Percentiles rank a stretch among this genome's conserved stretches.
Conservation (phyloP, 768 basidiomycete genomes). For the Podaxis mareebaensis region DNA sequence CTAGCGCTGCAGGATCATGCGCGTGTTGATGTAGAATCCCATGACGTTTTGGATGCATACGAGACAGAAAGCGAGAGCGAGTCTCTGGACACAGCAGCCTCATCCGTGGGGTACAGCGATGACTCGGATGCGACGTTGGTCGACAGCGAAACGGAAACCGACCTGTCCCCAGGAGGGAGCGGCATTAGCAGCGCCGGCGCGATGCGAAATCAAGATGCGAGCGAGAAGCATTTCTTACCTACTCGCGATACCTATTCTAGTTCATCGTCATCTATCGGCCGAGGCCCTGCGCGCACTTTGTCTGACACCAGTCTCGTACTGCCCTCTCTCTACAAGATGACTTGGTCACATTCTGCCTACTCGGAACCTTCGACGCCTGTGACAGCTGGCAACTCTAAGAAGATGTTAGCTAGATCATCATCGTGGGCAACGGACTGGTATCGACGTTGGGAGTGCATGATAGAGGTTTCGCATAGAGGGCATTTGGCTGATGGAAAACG, state of each 20-base stretch:
- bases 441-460: slow-evolving; percentile 53
- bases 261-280: slow-evolving; percentile 1
- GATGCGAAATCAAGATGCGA: neutral
- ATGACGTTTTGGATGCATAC: slow-evolving; percentile 6
- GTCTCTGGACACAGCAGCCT: slow-evolving; percentile 29
- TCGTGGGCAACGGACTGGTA: slow-evolving; percentile 53
- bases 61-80: slow-evolving; percentile 28
- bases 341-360: slow-evolving; percentile 9
- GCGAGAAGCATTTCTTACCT: neutral
- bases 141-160: slow-evolving; percentile 45
- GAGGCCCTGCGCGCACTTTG: neutral
- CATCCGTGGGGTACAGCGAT: slow-evolving; percentile 39
- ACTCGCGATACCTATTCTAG: neutral
- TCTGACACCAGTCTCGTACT: slow-evolving; percentile 1
- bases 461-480: slow-evolving; percentile 40
- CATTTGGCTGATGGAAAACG: slow-evolving; percentile 3
- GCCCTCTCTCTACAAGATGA: neutral
- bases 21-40: neutral
- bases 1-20: slow-evolving; percentile 26
- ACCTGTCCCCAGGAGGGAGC: slow-evolving; percentile 17
- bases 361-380: slow-evolving; percentile 15
- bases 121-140: slow-evolving; percentile 62
- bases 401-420: slow-evolving; percentile 9
- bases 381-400: slow-evolving; percentile 15
- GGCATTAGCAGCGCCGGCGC: neutral